These are phyloP conservation scores for Nicotiana noctiflora DNA, from an alignment of 257 asterid genomes.

Conservation along the genomic window DNA sequence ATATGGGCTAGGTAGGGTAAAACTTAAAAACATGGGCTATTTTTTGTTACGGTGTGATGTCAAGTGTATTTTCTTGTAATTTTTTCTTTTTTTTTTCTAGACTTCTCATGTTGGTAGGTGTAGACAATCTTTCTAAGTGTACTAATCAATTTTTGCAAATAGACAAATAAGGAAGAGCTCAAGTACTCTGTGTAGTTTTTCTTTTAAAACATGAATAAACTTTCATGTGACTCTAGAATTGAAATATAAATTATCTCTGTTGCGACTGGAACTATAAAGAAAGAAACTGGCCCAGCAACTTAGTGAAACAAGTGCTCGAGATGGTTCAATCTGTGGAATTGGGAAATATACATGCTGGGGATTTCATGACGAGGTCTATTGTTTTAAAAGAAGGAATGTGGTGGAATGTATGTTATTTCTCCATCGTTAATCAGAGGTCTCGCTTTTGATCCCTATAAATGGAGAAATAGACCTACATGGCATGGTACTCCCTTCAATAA, in stretches of 20 bases:
- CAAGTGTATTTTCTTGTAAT: too few relatives aligned
- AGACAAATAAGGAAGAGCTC: not conserved
- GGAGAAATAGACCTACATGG: too few relatives aligned
- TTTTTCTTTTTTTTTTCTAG: too few relatives aligned
- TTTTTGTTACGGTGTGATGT: too few relatives aligned
- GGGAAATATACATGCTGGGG: constrained; percentile 63
- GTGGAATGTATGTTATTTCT: too few relatives aligned
- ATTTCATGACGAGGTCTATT: constrained; percentile 43
- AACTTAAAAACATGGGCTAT: too few relatives aligned
- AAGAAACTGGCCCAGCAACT: constrained; percentile 45
- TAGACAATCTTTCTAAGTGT: not conserved
- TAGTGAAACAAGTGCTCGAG: constrained; percentile 63
- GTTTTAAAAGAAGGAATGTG: not conserved
- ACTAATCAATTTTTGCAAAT: not conserved
- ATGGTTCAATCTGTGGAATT: constrained; percentile 56
- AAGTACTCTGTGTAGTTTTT: not conserved
- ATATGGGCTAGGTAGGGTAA: too few relatives aligned
- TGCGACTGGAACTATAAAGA: constrained; percentile 63
- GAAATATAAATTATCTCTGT: constrained; percentile 52
- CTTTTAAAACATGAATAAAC: constrained; percentile 8
- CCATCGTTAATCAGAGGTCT: too few relatives aligned
- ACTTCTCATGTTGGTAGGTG: not conserved
- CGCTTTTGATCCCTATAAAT: too few relatives aligned
- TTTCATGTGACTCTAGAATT: constrained; percentile 25
- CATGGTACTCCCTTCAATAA: too few relatives aligned